Conservation (phyloP, 805 yeast genomes). For the Saccharomycopsis sp. region DNA sequence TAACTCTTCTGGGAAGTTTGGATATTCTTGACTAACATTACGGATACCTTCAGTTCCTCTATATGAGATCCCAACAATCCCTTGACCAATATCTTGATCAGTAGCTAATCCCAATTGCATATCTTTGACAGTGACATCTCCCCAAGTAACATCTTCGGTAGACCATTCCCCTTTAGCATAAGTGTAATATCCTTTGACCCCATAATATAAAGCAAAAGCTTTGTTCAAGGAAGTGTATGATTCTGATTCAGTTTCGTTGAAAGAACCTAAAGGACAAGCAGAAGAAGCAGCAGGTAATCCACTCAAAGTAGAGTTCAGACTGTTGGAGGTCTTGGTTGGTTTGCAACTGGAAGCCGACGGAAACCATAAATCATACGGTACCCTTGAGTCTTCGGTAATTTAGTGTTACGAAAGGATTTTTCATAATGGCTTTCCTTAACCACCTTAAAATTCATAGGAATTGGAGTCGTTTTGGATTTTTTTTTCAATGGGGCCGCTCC, state of each 20-base stretch:
- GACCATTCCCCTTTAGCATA: constrained; percentile 39
- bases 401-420: background rate
- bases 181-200: constrained; percentile 22
- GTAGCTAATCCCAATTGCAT: constrained; percentile 16
- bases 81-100: constrained; percentile 24
- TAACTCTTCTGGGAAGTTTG: constrained; percentile 57
- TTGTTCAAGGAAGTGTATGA: constrained; percentile 1
- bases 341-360: constrained; percentile 13
- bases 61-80: constrained; percentile 69
- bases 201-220: constrained; percentile 10
- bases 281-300: constrained; percentile 11
- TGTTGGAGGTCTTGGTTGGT: constrained; percentile 2
- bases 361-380: constrained; percentile 9
- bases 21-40: constrained; percentile 32
- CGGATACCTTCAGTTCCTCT: constrained; percentile 45
- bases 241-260: constrained; percentile 5
- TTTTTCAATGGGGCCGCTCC: too few relatives aligned
- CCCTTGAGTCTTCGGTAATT: constrained; percentile 6
- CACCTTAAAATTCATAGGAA: too few relatives aligned
- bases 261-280: constrained; percentile 13
- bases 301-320: background rate
- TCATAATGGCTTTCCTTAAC: too few relatives aligned
- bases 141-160: constrained; percentile 14
- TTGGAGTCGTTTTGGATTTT: too few relatives aligned
- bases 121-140: constrained; percentile 14